These are phyloP conservation scores for Withania somnifera DNA, from an alignment of 305 asterid species.

Conservation along the genomic window DNA sequence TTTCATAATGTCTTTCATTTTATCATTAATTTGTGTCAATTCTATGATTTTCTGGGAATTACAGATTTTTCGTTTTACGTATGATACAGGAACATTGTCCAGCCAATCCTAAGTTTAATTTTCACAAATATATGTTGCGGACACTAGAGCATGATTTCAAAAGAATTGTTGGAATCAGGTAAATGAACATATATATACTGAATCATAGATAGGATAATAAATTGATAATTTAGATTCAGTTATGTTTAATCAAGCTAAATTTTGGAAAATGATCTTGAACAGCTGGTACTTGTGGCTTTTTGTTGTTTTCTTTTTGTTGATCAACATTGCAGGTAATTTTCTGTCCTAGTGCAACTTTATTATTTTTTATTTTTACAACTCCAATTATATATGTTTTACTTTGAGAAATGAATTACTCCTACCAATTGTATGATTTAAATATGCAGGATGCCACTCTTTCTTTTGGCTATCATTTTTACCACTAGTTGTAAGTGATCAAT, in stretches of 20 bases:
- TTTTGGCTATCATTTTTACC: slow-evolving; percentile 91
- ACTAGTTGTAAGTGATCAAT: slow-evolving; percentile 40
- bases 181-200: neutral
- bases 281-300: slow-evolving; percentile 91
- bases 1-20: neutral
- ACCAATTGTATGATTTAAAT: neutral
- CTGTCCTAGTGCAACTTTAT: neutral
- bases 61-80: neutral
- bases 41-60: neutral
- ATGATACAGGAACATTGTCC: slow-evolving; percentile 57
- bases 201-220: neutral
- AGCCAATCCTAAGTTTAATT: slow-evolving; percentile 31
- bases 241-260: neutral
- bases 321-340: slow-evolving; percentile 61
- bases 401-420: neutral
- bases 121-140: slow-evolving; percentile 62
- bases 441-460: slow-evolving; percentile 89
- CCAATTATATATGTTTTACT: neutral
- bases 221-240: neutral
- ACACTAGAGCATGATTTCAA: slow-evolving; percentile 72
- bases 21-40: neutral
- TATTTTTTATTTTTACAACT: neutral
- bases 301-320: slow-evolving; percentile 62
- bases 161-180: slow-evolving; percentile 80
- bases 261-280: slow-evolving; percentile 15